These are phyloP conservation scores for Tieghemostelium lacteum DNA, from an alignment of 78 protist species.

Conservation along the genomic window DNA sequence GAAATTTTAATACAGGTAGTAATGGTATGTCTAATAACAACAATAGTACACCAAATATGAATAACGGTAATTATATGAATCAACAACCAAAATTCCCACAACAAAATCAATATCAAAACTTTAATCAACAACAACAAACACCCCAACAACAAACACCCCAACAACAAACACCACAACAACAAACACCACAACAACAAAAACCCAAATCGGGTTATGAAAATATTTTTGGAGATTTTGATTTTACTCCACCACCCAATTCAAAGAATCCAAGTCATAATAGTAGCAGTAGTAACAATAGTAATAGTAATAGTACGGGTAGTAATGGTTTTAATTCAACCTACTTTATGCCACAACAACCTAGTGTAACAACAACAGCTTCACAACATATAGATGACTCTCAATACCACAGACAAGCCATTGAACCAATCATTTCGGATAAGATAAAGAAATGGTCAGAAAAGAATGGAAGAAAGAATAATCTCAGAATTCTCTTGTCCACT, in stretches of 20 bases:
- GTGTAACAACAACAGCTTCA: background rate
- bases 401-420: slow-evolving; percentile 20
- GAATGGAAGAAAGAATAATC: slow-evolving; percentile 52
- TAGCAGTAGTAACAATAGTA: background rate
- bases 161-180: slow-evolving; percentile 7
- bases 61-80: background rate
- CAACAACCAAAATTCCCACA: background rate
- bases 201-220: slow-evolving; percentile 42
- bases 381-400: slow-evolving; percentile 59
- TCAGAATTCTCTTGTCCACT: slow-evolving; percentile 59
- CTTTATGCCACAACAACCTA: background rate
- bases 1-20: background rate
- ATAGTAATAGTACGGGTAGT: background rate
- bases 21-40: background rate
- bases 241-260: slow-evolving; percentile 38
- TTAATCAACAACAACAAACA: slow-evolving; percentile 7
- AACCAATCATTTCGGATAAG: slow-evolving; percentile 41
- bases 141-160: slow-evolving; percentile 8
- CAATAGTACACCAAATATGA: background rate
- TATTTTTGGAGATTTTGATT: slow-evolving; percentile 80
- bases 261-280: background rate
- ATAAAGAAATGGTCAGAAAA: slow-evolving; percentile 47
- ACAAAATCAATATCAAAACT: slow-evolving; percentile 6
- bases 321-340: background rate
- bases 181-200: background rate